Evolutionary conservation across 2,329 filamentous ascomycete genomes (phyloP), one percentile per base, ranked within the genome.

Genomic region (Bretziella fagacearum): DNA sequence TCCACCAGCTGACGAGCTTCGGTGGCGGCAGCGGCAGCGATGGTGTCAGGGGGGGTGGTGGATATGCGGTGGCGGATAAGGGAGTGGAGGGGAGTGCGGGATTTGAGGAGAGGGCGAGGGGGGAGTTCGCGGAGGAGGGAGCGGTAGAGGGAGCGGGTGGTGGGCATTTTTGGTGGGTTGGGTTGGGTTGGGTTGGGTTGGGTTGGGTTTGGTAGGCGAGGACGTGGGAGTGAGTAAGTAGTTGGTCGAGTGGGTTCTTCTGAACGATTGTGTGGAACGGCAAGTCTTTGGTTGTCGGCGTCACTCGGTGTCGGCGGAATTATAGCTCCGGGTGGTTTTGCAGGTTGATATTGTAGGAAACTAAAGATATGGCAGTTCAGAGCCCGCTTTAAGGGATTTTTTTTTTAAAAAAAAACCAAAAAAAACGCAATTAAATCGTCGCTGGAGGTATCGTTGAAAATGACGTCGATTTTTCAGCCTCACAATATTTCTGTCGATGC

Each of bases 101-200:
- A 63, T 51, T 63, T 56, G 53, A 73, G 68, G 56, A 74, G 61
- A 2, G 72, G 68, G 4, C 79, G 79, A 6, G 81, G 74, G 1
- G 89, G 89, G 6, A 95, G 77, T 66, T 95, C 86, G 62, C 89
- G 85, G 48, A 96, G 77, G 58, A 95, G 70, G 35, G 80, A 74
- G 57, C 89, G 84, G 71, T 96, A 96, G 59, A 94, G 71, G 29
- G 84, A 77, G 57, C 84, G 84, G 35, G n/a, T n/a, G n/a, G n/a
- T n/a, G n/a, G 83, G 56, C 55, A 59, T 50, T 18, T 23, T 26
- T 17, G 25, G 13, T 25, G 10, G 11, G n/a, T 18, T 25, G 30
- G n/a, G 18, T 8, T 23, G 15, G 17, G 37, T 2, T 23, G 20
- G 8, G 18, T 8, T 11, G 18, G 10, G 37, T 6, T 25, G 42